Evolutionary conservation across 2,329 filamentous ascomycete species (phyloP), one percentile per base, ranked within the genome.

Genomic region (Fusarium paranaense): DNA sequence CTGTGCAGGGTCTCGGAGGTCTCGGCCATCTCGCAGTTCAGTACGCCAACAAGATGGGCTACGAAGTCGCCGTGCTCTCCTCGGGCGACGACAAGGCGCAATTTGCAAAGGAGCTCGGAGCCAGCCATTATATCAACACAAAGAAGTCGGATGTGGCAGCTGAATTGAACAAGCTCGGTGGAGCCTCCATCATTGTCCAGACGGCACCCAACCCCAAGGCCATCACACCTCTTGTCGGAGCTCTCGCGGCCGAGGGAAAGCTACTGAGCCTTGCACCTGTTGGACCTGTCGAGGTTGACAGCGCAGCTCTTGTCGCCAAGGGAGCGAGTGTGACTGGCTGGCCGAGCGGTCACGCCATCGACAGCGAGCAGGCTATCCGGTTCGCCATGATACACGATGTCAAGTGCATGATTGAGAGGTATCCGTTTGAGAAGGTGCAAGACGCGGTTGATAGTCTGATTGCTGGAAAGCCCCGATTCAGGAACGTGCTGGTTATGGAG

Each of bases 11-110:
- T 16, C 86, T 96, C 4, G 91, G 95, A 60, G 94, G 94, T 2
- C 86, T 95, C 0, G 94, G 94, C 3, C 94, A 96, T 81, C 81
- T 96, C 33, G 94, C 93, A 0, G 90, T 95, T 33, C 93, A 95
- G 80, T 95, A 92, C 80, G 93, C 93, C 6, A 86, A 86, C 59
- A 91, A 91, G 82, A 94, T 95, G 93, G 94, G 94, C 6, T 95
- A 92, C 82, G 87, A 90, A 67, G 90, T 94, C 6, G 90, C 90
- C 2, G 94, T 92, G 0, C 86, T 95, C 60, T 92, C 90, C 11
- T 89, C 90, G 0, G 90, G 90, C 10, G 87, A 90, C 69, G 86
- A 85, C 74, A 96, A 96, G 86, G 88, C 88, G 69, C 87, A 90
- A 0, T 93, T 95, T 77, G 92, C 93, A 0, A 81, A 77, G 67